Evolutionary conservation across 1,284 basidiomycete genomes (phyloP), one percentile per base, ranked within the genome.

Genomic region (Crucibulum cyathiforme): DNA sequence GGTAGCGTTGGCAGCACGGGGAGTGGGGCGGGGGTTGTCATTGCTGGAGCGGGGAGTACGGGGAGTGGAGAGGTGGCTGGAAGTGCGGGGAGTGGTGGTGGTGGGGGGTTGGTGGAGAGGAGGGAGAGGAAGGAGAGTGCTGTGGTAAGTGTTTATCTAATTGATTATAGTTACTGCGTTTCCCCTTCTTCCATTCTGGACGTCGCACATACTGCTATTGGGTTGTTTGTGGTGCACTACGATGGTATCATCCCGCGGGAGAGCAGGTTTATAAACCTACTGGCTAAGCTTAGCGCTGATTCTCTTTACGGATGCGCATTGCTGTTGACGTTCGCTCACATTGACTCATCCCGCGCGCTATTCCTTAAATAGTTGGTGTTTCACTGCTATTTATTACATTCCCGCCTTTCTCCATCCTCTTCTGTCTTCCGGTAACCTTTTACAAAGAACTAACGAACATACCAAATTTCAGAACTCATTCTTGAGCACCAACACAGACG

Each of bases 401-500:
- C 24, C 24, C 24, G 24, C 24, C 45, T 55, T 8, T 56, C 41
- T 36, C 37, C 8, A 38, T 59, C 58, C 17, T 50, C 17, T 50
- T 57, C 9, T 58, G 34, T 39, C 41, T 39, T 58, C 5, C 52
- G 31, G 50, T 10, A 9, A 2, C 34, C 43, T 52, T 59, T 56
- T n/a, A 59, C 24, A 63, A 79, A 79, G 77, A 76, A 72, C 58
- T 70, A 13, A 34, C 38, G 17, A 34, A 13, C 15, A 46, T 49
- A 36, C 36, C 24, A 31, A 15, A 38, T 46, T 53, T 12, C 60
- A 64, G 65, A 54, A 54, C 24, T 82, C 82, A 7, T 84, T 79
- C 68, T 69, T 84, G 58, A 81, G 79, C 59, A 73, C 76, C 4
- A 78, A 78, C 46, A 84, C 84, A 12, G 89, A 92, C 60, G 89